Evolutionary conservation across 306 rosid genomes (phyloP).

Genomic region (Urtica urens): DNA sequence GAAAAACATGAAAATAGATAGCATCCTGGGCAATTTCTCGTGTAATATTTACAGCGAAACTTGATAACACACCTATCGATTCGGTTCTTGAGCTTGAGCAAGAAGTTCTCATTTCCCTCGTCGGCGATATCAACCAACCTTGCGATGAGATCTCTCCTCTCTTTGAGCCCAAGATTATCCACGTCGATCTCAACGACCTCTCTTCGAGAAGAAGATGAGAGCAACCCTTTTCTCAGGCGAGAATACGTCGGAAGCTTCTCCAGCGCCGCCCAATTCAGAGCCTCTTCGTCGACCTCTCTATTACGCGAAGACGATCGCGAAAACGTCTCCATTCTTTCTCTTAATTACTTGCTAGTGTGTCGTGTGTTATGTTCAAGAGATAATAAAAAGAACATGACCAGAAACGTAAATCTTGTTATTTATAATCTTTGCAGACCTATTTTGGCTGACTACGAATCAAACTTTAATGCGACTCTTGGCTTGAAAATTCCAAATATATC

Average conservation of each 20-base stretch:
- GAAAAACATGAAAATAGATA: no score
- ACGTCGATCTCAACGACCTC: conserved; percentile 38
- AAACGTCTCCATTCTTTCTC: conserved; percentile 41
- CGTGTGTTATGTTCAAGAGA: no score
- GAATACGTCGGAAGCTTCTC: conserved; percentile 63
- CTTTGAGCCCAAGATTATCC: conserved; percentile 25
- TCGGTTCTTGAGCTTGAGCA: conserved; percentile 44
- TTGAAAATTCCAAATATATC: no score
- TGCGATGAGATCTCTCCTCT: conserved; percentile 24
- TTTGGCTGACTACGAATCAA: no score
- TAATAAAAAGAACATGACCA: no score
- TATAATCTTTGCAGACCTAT: no score
- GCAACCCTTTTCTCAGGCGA: conserved; percentile 60
- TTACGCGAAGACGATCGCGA: conserved; percentile 21
- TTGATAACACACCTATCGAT: conserved; percentile 48
- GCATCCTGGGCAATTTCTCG: no score
- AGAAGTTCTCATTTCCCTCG: conserved; percentile 26
- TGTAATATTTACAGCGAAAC: no score
- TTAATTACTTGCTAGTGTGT: no score
- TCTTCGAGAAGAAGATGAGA: conserved; percentile 31
- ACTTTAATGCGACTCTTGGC: no score
- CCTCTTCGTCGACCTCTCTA: conserved; percentile 47
- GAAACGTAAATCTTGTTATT: no score
- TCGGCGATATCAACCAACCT: conserved; percentile 23
- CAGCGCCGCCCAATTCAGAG: conserved; percentile 62